Evolutionary conservation across 495 filamentous ascomycete species (phyloP).

Genomic region (Aspergillus conjunctus): DNA sequence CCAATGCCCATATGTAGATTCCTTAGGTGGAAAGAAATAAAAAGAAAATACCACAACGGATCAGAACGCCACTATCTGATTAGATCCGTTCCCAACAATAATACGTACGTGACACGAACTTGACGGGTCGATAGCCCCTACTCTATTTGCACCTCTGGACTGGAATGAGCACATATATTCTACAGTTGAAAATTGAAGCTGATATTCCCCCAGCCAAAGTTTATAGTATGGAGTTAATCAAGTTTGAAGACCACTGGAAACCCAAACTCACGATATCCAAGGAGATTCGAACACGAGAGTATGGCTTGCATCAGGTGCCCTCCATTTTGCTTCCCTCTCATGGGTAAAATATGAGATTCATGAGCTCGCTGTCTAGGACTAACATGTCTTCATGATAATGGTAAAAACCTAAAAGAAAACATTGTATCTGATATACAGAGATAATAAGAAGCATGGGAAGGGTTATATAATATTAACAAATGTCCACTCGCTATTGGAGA

Average conservation of each 20-base stretch:
- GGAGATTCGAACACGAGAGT: no score
- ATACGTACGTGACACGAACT: not conserved
- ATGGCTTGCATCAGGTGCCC: no score
- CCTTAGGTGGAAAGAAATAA: not conserved
- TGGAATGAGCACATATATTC: not conserved
- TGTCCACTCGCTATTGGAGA: not conserved
- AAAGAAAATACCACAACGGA: not conserved
- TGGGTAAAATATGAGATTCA: no score
- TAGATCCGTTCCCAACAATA: not conserved
- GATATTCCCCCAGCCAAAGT: no score
- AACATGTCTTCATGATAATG: not conserved
- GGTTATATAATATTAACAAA: not conserved
- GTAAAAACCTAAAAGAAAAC: not conserved
- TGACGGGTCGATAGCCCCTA: not conserved
- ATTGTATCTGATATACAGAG: not conserved
- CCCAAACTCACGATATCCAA: no score
- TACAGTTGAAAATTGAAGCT: no score
- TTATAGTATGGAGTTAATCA: no score
- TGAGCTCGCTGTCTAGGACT: no score
- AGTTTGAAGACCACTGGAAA: no score
- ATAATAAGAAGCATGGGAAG: not conserved
- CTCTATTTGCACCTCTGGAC: not conserved
- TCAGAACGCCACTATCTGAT: not conserved
- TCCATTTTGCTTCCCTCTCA: no score
- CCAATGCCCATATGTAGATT: not conserved